phyloP scores from a whole-genome alignment of 2,329 filamentous ascomycete genomes.

The Chrysoporthe deuterocubensis region DNA sequence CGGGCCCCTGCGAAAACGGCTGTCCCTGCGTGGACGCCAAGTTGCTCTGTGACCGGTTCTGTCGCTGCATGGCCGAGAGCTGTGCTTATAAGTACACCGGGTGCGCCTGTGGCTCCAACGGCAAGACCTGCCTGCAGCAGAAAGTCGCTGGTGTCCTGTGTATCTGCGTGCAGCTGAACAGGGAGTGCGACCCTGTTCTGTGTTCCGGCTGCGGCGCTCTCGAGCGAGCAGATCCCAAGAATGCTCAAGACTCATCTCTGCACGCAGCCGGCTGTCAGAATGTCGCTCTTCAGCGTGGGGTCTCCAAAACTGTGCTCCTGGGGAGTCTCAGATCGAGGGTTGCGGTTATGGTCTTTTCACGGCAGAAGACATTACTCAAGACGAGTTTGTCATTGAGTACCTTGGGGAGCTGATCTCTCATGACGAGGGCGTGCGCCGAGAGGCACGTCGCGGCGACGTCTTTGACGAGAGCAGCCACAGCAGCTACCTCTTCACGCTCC shows the following conservation, averaged over 20 bases:
- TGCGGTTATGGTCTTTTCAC: constrained; percentile 78
- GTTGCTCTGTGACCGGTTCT: constrained; percentile 75
- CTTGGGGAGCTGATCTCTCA: constrained; percentile 76
- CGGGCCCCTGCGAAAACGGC: constrained; percentile 64
- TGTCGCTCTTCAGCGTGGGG: constrained; percentile 70
- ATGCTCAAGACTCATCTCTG: constrained; percentile 62
- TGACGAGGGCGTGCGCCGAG: constrained; percentile 70
- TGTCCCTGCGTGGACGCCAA: constrained; percentile 67
- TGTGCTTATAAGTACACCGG: constrained; percentile 70
- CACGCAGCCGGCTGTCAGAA: constrained; percentile 70
- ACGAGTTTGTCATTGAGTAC: constrained; percentile 80
- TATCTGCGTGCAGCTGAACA: constrained; percentile 71
- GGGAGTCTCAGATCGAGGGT: constrained; percentile 68
- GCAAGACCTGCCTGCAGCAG: constrained; percentile 61
- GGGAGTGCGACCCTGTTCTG: constrained; percentile 80
- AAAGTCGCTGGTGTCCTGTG: constrained; percentile 64
- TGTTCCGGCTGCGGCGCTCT: constrained; percentile 72
- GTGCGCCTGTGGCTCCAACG: constrained; percentile 65
- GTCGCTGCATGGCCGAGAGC: constrained; percentile 61
- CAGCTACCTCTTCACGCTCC: constrained; percentile 66
- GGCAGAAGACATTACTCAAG: constrained; percentile 66
- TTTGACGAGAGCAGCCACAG: constrained; percentile 66
- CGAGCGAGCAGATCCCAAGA: constrained; percentile 71
- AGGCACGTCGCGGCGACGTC: constrained; percentile 62
- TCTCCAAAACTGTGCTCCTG: constrained; percentile 70